These are phyloP conservation scores for Syzygium aromaticum DNA, from an alignment of 345 rosid genomes.

Conservation along the genomic window DNA sequence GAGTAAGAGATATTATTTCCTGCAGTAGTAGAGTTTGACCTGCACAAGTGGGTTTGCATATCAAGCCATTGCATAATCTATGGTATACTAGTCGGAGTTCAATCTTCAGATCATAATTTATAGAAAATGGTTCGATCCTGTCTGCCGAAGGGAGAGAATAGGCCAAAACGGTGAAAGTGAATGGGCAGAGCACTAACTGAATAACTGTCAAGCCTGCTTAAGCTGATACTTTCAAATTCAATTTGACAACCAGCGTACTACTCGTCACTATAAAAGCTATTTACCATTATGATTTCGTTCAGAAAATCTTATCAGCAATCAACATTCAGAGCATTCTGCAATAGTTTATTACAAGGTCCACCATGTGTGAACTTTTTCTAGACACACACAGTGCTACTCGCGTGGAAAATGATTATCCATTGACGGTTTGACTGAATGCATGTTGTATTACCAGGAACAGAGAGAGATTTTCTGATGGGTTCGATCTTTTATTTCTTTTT, in stretches of 20 bases:
- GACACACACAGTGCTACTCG: neutral
- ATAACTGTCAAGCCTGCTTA: neutral
- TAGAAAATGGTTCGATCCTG: neutral
- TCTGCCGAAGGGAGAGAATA: neutral
- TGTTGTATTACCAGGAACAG: neutral
- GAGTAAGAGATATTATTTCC: conserved; percentile 27
- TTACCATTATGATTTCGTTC: neutral
- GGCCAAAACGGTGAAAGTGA: neutral
- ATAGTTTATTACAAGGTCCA: neutral
- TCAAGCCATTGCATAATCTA: neutral
- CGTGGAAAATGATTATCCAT: neutral
- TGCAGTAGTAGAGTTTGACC: conserved; percentile 30
- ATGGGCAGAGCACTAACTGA: neutral
- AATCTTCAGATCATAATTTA: neutral
- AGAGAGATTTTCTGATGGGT: neutral
- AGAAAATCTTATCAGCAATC: neutral
- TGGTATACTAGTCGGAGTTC: neutral
- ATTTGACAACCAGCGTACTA: neutral
- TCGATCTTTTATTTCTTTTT: too few species aligned
- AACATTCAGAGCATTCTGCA: neutral
- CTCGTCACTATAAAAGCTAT: neutral
- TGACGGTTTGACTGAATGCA: neutral
- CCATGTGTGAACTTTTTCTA: neutral
- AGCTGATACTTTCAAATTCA: neutral
- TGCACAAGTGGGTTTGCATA: conserved; percentile 5